Evolutionary conservation across 148 eudicot genomes (phyloP), one percentile per base, ranked within the genome.

Genomic region (Tetragonia tetragonoides): DNA sequence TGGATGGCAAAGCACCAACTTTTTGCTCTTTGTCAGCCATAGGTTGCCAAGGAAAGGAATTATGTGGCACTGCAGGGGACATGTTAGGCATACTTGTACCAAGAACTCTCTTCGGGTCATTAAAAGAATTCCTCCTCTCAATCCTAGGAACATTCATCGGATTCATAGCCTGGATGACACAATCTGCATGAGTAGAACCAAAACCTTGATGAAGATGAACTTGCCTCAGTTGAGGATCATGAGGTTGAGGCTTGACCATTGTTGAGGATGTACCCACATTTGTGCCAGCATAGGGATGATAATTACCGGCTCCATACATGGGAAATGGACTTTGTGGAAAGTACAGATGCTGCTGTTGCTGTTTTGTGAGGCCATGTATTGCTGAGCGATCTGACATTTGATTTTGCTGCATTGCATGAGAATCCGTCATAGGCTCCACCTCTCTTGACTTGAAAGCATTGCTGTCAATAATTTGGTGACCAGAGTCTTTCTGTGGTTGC

Each of bases 321-420:
- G 97, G 86, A 82, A 84, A 86, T 61, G 93, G 85, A 47, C 87
- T n/a, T 66, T 87, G 95, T 23, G 97, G 72, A 79, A 89, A 91
- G 79, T 89, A 94, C 84, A 88, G 59, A 76, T 90, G 90, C 61
- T 90, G 97, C 66, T 89, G 90, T 70, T 90, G 97, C 85, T 85
- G 88, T 78, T 89, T 92, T 66, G 78, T 79, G 82, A 91, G 90
- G 39, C 96, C 97, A 78, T 87, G 95, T 7, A 28, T 79, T 15
- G 84, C 62, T 21, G 89, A 66, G 42, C 80, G 87, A 72, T 84
- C 88, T 73, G 91, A 17, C 64, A 82, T 78, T 74, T 88, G 91
- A 80, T 81, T 87, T 81, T 73, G 81, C 81, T 86, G 90, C 72
- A 80, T 70, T 63, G 87, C 93, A 78, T 76, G 87, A 70, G 87